phyloP scores from a whole-genome alignment of 1,139 yeast species.

The Spencermartinsiella ligniputridi region DNA sequence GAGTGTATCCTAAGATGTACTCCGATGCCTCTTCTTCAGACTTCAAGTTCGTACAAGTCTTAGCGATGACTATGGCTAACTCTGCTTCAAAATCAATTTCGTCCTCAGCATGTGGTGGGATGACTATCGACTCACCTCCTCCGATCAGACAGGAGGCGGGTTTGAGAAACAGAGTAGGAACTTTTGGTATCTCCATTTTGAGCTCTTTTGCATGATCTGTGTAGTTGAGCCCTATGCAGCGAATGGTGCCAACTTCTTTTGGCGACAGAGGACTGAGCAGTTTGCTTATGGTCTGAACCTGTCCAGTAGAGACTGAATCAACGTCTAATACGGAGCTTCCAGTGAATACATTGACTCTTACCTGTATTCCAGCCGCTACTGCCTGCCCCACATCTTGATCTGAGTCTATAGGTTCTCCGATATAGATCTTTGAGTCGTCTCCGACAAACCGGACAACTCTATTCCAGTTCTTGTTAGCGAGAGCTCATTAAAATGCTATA shows the following conservation, averaged over 20 bases:
- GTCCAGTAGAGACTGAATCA: not conserved
- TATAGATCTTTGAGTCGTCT: not conserved
- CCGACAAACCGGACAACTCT: not conserved
- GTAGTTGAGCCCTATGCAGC: slow-evolving; percentile 6
- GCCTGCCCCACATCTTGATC: not conserved
- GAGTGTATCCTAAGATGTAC: slow-evolving; percentile 48
- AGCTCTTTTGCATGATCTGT: slow-evolving; percentile 8
- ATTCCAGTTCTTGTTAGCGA: not conserved
- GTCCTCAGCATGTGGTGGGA: slow-evolving; percentile 31
- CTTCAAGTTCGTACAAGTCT: slow-evolving; percentile 33
- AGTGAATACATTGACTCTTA: not conserved
- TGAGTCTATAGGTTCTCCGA: not conserved
- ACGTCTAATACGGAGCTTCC: not conserved
- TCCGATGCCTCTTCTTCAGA: slow-evolving; percentile 44
- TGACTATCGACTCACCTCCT: slow-evolving; percentile 38
- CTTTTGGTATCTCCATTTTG: slow-evolving; percentile 36
- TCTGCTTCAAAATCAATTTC: slow-evolving; percentile 48
- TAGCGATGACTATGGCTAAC: slow-evolving; percentile 50
- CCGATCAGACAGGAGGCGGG: slow-evolving; percentile 42
- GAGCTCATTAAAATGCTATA: not conserved
- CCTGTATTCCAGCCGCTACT: not conserved
- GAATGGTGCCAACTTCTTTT: not conserved
- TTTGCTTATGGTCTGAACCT: not conserved
- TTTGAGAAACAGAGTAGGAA: slow-evolving; percentile 47
- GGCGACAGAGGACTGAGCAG: slow-evolving; percentile 1